Conservation (phyloP, 1,139 yeast species). For the Saccharomycopsis hybrid region DNA sequence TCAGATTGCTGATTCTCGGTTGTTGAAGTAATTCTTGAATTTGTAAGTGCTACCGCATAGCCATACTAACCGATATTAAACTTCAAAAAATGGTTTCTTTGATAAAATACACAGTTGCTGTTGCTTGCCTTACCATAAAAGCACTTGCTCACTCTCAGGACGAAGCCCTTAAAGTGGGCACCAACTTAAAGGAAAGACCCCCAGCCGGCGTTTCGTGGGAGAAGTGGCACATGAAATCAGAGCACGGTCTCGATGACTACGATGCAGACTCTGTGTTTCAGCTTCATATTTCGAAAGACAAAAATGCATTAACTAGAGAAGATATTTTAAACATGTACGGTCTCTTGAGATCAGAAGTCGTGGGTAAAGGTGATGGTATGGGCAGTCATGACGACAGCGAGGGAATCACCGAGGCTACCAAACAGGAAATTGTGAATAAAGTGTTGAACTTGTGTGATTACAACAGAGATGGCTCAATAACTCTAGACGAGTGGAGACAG, state of each 20-base stretch:
- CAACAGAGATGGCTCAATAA: conserved; percentile 58
- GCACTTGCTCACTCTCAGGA: neutral
- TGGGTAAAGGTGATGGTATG: conserved; percentile 89
- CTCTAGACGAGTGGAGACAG: conserved; percentile 65
- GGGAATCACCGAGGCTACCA: conserved; percentile 45
- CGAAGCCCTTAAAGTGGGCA: conserved; percentile 19
- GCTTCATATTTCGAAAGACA: conserved; percentile 62
- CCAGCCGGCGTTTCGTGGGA: conserved; percentile 62
- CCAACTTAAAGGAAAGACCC: conserved; percentile 29
- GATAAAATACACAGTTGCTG: neutral
- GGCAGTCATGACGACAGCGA: conserved; percentile 68
- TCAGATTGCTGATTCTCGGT: no score
- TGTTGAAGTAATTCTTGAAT: no score
- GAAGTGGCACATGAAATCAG: conserved; percentile 85
- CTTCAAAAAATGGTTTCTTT: no score
- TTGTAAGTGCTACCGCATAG: no score
- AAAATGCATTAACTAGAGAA: conserved; percentile 45
- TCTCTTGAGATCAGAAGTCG: conserved; percentile 57
- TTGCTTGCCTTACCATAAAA: neutral
- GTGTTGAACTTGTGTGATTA: conserved; percentile 55
- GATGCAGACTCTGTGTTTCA: conserved; percentile 77
- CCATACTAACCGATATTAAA: no score
- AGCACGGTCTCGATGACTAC: conserved; percentile 69
- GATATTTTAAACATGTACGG: conserved; percentile 85
- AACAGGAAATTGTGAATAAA: conserved; percentile 49